phyloP scores from a whole-genome alignment of 2,329 filamentous ascomycete species.

The Aspergillus aculeatinus region DNA sequence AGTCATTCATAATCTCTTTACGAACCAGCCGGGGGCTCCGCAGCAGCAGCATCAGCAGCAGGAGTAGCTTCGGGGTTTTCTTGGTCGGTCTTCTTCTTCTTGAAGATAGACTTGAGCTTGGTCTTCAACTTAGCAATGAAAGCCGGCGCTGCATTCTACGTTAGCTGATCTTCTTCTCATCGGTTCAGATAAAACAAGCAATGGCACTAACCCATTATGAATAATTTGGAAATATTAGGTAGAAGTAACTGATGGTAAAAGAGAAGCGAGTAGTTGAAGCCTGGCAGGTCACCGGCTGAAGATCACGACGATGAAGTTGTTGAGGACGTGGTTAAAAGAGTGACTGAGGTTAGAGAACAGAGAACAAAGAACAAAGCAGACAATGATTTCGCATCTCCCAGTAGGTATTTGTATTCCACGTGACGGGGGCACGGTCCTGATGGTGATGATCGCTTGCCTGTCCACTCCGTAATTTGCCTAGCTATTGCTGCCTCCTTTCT shows the following conservation, averaged over 20 bases:
- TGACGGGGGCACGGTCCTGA: constrained; percentile 17
- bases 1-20: not conserved
- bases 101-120: constrained; percentile 33
- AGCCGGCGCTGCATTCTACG: constrained; percentile 26
- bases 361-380: not conserved
- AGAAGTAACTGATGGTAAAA: not conserved
- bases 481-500: not conserved
- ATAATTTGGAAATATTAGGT: not conserved
- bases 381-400: not conserved
- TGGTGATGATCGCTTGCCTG: constrained; percentile 13
- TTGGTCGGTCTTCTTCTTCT: constrained; percentile 30
- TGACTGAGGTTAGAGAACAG: not conserved
- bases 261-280: not conserved
- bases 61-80: constrained; percentile 15
- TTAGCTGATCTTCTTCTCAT: not conserved
- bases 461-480: constrained; percentile 7
- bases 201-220: constrained; percentile 23
- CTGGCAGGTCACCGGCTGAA: not conserved
- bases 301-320: not conserved
- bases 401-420: constrained; percentile 14
- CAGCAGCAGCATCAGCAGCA: constrained; percentile 12
- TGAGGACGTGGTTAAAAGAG: not conserved
- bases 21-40: constrained; percentile 19
- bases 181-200: not conserved
- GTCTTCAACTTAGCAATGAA: constrained; percentile 35